Conservation (phyloP, 805 yeast species). For the Nakazawaea anatomiae region DNA sequence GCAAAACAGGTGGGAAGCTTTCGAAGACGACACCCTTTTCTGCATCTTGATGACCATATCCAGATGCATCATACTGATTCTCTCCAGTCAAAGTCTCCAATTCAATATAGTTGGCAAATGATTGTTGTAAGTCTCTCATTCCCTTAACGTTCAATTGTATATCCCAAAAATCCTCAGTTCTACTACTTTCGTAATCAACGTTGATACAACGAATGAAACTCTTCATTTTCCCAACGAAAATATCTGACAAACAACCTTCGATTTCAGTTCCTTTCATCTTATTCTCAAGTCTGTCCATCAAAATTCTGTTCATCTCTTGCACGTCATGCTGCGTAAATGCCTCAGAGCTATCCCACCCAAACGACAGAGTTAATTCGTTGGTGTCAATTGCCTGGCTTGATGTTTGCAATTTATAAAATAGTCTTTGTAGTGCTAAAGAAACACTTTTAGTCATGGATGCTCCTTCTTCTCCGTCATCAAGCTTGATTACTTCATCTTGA, state of each 20-base stretch:
- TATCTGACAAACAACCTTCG: constrained; percentile 66
- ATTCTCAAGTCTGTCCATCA: constrained; percentile 89
- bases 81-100: constrained; percentile 90
- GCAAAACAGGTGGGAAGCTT: constrained; percentile 87
- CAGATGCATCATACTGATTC: constrained; percentile 91
- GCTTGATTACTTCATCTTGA: constrained; percentile 33
- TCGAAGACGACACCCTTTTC: constrained; percentile 92
- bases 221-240: constrained; percentile 96
- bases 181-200: constrained; percentile 87
- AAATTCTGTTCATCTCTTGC: constrained; percentile 89
- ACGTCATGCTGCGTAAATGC: constrained; percentile 98
- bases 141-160: constrained; percentile 91
- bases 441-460: constrained; percentile 45
- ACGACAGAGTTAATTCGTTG: constrained; percentile 77
- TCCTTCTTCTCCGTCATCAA: constrained; percentile 21
- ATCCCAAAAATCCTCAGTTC: constrained; percentile 97
- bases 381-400: constrained; percentile 80
- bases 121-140: constrained; percentile 59
- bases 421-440: constrained; percentile 78
- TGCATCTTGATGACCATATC: constrained; percentile 89
- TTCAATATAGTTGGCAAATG: constrained; percentile 83
- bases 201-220: constrained; percentile 88
- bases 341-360: constrained; percentile 96
- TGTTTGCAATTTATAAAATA: constrained; percentile 74
- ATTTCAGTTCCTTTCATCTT: constrained; percentile 87